These are phyloP conservation scores for Aspergillus sojae DNA, from an alignment of 2,329 filamentous ascomycete genomes.

Conservation along the genomic window DNA sequence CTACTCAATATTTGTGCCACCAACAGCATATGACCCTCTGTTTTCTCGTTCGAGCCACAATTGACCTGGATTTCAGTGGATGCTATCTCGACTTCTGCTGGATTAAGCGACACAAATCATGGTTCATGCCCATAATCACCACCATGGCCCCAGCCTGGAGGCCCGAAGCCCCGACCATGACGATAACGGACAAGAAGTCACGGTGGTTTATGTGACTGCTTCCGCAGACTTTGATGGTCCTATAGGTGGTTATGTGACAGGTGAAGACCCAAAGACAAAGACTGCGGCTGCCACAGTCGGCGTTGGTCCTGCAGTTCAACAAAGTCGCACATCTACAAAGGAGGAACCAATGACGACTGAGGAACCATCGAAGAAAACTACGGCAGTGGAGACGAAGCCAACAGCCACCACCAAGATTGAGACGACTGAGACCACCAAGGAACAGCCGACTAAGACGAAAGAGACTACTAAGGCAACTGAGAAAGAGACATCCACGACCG, in stretches of 20 bases:
- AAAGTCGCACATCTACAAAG: constrained; percentile 11
- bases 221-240: constrained; percentile 55
- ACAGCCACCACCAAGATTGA: constrained; percentile 16
- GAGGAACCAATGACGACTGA: constrained; percentile 14
- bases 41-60: not conserved
- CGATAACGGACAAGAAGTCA: constrained; percentile 20
- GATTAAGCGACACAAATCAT: constrained; percentile 20
- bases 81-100: not conserved
- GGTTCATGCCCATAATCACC: constrained; percentile 36
- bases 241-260: constrained; percentile 52
- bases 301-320: constrained; percentile 33
- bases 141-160: constrained; percentile 28
- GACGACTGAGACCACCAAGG: constrained; percentile 4
- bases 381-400: constrained; percentile 15
- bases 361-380: constrained; percentile 12
- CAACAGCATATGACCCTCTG: not conserved
- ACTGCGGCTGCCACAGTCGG: constrained; percentile 20
- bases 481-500: constrained; percentile 15
- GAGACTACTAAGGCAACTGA: constrained; percentile 18
- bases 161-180: constrained; percentile 18
- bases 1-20: not conserved
- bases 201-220: constrained; percentile 56
- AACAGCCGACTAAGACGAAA: constrained; percentile 11
- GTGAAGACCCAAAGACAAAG: constrained; percentile 17
- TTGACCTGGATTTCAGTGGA: not conserved